Conservation (phyloP, 129 eudicot genomes). For the Lonicera japonica region DNA sequence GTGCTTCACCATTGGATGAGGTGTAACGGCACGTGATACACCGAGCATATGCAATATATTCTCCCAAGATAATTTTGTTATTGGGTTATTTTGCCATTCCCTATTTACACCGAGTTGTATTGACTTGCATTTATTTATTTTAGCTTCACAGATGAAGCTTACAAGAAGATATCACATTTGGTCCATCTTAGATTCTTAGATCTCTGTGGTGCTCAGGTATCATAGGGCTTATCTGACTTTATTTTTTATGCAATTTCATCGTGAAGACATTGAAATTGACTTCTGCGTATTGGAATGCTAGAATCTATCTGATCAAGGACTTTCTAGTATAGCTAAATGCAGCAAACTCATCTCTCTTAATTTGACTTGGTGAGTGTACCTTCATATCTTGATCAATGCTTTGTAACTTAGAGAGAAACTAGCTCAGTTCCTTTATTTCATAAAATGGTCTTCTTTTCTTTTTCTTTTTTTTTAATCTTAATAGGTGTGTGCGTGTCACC, state of each 20-base stretch:
- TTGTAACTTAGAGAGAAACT: neutral
- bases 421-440: neutral
- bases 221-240: neutral
- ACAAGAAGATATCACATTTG: conserved; percentile 59
- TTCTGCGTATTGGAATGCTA: conserved; percentile 24
- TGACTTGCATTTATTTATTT: conserved; percentile 21
- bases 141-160: conserved; percentile 84
- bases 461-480: neutral
- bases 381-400: too few species aligned
- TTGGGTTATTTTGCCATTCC: neutral
- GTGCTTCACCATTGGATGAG: too few species aligned
- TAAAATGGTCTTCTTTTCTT: too few species aligned
- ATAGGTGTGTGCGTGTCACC: conserved; percentile 82
- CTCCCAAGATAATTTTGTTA: neutral
- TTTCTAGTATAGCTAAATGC: conserved; percentile 76
- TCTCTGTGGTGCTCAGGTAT: conserved; percentile 99
- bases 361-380: conserved; percentile 65
- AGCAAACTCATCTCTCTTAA: conserved; percentile 56
- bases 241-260: neutral
- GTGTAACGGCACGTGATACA: too few species aligned
- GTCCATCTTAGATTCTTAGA: conserved; percentile 69
- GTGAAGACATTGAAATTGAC: conserved; percentile 3
- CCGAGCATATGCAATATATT: neutral
- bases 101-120: neutral
- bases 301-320: conserved; percentile 91